phyloP scores from a whole-genome alignment of 2,329 filamentous ascomycete species.

The Cladophialophora bantiana region DNA sequence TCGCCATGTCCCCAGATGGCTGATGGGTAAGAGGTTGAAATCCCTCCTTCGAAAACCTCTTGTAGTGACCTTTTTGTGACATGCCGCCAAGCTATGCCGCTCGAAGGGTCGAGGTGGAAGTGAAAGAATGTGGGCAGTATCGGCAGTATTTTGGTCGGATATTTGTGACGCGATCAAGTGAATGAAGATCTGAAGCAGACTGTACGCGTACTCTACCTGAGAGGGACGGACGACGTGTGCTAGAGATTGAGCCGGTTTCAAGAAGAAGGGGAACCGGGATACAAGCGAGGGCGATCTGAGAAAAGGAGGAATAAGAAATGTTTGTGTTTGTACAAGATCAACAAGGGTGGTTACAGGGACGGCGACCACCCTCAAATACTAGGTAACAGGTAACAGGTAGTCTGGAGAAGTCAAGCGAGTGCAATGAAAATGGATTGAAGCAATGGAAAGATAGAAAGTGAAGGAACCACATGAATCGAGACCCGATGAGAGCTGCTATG shows the following conservation, averaged over 20 bases:
- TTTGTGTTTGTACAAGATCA: constrained; percentile 6
- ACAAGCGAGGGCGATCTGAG: constrained; percentile 17
- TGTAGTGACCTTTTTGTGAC: constrained; percentile 39
- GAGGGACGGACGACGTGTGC: constrained; percentile 15
- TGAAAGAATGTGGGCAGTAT: constrained; percentile 25
- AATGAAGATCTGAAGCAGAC: constrained; percentile 11
- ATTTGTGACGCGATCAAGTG: constrained; percentile 1
- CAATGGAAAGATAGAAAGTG: constrained; percentile 6
- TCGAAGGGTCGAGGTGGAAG: constrained; percentile 17
- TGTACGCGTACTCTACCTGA: constrained; percentile 19
- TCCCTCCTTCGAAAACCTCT: constrained; percentile 54
- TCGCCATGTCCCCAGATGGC: constrained; percentile 51
- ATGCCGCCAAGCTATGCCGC: constrained; percentile 31
- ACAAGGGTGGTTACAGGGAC: constrained; percentile 3
- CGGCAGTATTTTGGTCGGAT: constrained; percentile 2
- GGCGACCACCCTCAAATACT: constrained; percentile 7
- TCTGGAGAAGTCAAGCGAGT: constrained; percentile 17
- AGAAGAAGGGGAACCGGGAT: constrained; percentile 1
- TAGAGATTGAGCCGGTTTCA: constrained; percentile 14
- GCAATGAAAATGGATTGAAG: constrained; percentile 6
- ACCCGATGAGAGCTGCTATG: not conserved
- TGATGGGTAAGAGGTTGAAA: constrained; percentile 52
- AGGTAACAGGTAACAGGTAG: not conserved
- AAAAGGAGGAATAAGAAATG: constrained; percentile 3
- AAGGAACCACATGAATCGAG: not conserved